A percentile compares a stretch with the other conserved stretches of the same genome.
These are phyloP conservation scores for Sporobolomyces roseus DNA, from an alignment of 768 basidiomycete genomes.

Conservation along the genomic window DNA sequence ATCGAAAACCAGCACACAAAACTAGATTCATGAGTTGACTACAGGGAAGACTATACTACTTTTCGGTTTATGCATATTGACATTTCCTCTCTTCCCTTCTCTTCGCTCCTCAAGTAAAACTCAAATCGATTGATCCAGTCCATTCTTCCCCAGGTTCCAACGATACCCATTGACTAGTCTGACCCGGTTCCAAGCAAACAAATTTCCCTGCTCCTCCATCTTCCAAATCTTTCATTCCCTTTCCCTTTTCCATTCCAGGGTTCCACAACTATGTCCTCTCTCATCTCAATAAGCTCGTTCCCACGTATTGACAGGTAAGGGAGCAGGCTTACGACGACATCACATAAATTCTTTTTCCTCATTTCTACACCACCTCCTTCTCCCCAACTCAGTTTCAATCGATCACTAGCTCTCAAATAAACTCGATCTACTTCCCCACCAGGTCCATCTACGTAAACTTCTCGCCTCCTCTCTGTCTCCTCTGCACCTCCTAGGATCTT, in stretches of 20 bases:
- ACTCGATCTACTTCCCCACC: constrained; percentile 43
- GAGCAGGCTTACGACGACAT: constrained; percentile 27
- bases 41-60: no score
- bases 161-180: constrained; percentile 12
- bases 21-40: no score
- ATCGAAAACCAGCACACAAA: no score
- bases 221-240: constrained; percentile 81
- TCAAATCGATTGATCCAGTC: no score
- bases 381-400: constrained; percentile 18
- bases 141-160: constrained; percentile 35
- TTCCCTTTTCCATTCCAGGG: constrained; percentile 58
- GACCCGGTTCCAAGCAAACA: constrained; percentile 78
- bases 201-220: constrained; percentile 78
- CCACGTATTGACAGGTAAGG: not conserved
- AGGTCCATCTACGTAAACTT: constrained; percentile 53
- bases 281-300: not conserved
- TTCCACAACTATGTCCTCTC: constrained; percentile 74
- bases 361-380: constrained; percentile 24
- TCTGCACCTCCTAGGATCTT: constrained; percentile 54
- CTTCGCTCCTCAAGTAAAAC: no score
- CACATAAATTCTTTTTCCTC: constrained; percentile 28
- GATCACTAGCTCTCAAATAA: constrained; percentile 40
- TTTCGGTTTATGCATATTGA: no score
- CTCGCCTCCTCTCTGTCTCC: constrained; percentile 56
- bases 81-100: no score